Evolutionary conservation across 176 grass and related monocot genomes (phyloP).

Genomic region (Oryza punctata): DNA sequence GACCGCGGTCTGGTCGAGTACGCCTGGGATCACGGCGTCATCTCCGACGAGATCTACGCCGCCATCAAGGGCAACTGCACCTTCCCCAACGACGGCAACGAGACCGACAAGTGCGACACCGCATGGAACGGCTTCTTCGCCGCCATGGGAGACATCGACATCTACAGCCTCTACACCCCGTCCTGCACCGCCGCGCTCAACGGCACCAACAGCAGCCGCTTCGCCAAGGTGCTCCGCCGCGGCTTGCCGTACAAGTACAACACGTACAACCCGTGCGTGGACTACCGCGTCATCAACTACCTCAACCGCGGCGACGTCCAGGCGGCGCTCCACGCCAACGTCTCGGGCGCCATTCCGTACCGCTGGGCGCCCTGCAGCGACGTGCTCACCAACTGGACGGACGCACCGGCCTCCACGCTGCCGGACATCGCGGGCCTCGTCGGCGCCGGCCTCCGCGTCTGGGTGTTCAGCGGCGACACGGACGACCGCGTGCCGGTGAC

Average conservation of each 20-base stretch:
- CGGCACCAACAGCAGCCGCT: neutral
- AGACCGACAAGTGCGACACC: constrained; percentile 8
- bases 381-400: constrained; percentile 53
- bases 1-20: constrained; percentile 71
- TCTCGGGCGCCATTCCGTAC: constrained; percentile 58
- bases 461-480: constrained; percentile 65
- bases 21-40: constrained; percentile 86
- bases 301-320: constrained; percentile 85
- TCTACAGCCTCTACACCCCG: constrained; percentile 92
- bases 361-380: constrained; percentile 76
- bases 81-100: constrained; percentile 44
- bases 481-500: constrained; percentile 71
- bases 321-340: constrained; percentile 79
- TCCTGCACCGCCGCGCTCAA: constrained; percentile 43
- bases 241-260: constrained; percentile 27
- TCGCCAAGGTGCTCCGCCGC: neutral
- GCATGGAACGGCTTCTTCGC: constrained; percentile 57
- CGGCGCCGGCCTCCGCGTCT: constrained; percentile 42
- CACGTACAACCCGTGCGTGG: constrained; percentile 73
- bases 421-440: constrained; percentile 49
- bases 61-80: constrained; percentile 57
- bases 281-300: constrained; percentile 52
- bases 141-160: constrained; percentile 62
- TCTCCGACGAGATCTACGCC: constrained; percentile 68
- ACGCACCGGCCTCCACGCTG: constrained; percentile 42